phyloP scores from a whole-genome alignment of 2,329 filamentous ascomycete species.

The Phoma sp. region DNA sequence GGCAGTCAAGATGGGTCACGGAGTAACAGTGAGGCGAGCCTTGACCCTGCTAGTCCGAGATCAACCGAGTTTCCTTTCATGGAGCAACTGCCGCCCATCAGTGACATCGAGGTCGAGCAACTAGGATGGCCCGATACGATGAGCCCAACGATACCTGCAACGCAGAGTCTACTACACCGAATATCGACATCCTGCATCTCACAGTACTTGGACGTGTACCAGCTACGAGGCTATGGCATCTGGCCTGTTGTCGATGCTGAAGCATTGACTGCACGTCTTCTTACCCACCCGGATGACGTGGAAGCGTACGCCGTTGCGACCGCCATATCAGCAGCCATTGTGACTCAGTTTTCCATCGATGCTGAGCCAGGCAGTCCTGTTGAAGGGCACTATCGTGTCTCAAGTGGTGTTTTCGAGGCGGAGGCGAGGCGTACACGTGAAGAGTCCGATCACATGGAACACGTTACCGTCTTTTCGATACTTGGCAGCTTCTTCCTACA shows the following conservation, averaged over 20 bases:
- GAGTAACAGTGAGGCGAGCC: slow-evolving; percentile 44
- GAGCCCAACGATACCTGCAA: slow-evolving; percentile 25
- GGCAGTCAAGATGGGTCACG: slow-evolving; percentile 29
- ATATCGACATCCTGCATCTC: slow-evolving; percentile 44
- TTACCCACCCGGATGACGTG: slow-evolving; percentile 42
- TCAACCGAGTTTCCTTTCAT: slow-evolving; percentile 36
- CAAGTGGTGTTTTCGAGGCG: slow-evolving; percentile 39
- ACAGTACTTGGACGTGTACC: slow-evolving; percentile 44
- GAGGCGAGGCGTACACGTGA: slow-evolving; percentile 40
- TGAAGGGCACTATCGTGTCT: slow-evolving; percentile 43
- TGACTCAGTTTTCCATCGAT: slow-evolving; percentile 46
- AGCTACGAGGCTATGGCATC: slow-evolving; percentile 41
- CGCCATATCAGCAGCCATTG: slow-evolving; percentile 44
- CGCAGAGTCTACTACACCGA: slow-evolving; percentile 28
- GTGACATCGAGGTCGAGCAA: slow-evolving; percentile 27
- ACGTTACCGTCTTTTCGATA: slow-evolving; percentile 39
- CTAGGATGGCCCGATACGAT: slow-evolving; percentile 37
- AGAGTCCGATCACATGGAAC: slow-evolving; percentile 41
- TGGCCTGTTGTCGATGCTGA: slow-evolving; percentile 48
- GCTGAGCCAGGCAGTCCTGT: slow-evolving; percentile 40
- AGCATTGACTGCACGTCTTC: slow-evolving; percentile 39
- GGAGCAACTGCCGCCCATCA: slow-evolving; percentile 33
- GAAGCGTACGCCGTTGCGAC: slow-evolving; percentile 44
- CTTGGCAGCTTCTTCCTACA: slow-evolving; percentile 45
- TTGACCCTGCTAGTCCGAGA: slow-evolving; percentile 41